Evolutionary conservation across 108 stramenopile species (phyloP).

Genomic region (Cyclotella baltica): DNA sequence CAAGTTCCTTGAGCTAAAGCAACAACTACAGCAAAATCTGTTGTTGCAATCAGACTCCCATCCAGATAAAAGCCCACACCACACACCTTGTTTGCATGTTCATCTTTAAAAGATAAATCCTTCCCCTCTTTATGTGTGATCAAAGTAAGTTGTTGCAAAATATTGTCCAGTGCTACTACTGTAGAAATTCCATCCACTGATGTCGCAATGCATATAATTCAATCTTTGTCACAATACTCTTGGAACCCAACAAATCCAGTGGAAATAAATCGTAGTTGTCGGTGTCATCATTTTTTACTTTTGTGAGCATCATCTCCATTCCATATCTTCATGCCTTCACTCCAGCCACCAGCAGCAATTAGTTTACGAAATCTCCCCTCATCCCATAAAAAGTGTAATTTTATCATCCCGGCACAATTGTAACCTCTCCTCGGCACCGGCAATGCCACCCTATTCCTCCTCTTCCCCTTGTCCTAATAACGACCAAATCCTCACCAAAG

Average conservation of each 20-base stretch:
- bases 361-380: constrained; percentile 52
- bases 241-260: constrained; percentile 67
- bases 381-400: constrained; percentile 42
- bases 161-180: constrained; percentile 73
- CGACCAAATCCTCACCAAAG: constrained; percentile 92
- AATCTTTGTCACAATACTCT: constrained; percentile 78
- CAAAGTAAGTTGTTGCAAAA: constrained; percentile 94
- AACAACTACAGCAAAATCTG: constrained; percentile 92
- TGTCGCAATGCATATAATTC: constrained; percentile 82
- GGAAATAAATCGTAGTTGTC: constrained; percentile 34
- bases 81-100: constrained; percentile 92
- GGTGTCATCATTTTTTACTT: background rate
- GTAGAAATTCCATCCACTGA: constrained; percentile 26
- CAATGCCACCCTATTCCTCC: constrained; percentile 24
- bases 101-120: constrained; percentile 95
- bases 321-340: constrained; percentile 92
- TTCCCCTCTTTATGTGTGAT: constrained; percentile 95
- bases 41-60: constrained; percentile 92
- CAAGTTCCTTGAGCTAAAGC: constrained; percentile 97
- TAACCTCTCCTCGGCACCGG: constrained; percentile 27
- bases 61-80: constrained; percentile 96
- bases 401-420: constrained; percentile 48
- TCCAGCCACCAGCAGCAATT: constrained; percentile 92
- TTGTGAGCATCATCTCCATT: constrained; percentile 67
- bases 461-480: constrained; percentile 80